phyloP scores from a whole-genome alignment of 2,329 filamentous ascomycete genomes.

The Colletotrichum filicis region DNA sequence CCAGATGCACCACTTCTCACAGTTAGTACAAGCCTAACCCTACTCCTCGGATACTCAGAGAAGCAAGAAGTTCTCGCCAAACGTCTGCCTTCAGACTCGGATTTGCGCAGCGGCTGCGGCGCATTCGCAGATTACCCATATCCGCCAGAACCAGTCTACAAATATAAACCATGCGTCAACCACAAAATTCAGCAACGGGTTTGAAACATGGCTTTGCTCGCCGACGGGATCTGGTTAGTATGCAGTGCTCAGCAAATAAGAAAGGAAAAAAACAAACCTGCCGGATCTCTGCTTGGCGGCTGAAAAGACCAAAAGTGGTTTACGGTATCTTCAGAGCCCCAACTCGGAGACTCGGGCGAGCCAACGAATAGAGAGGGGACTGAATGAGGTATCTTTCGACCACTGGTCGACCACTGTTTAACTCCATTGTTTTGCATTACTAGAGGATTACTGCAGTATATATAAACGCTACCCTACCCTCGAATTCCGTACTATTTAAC shows the following conservation, averaged over 20 bases:
- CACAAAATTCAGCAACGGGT: neutral
- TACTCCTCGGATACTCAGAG: neutral
- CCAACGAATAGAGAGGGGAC: neutral
- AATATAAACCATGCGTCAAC: neutral
- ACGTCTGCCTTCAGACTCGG: too few species aligned
- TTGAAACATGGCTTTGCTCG: neutral
- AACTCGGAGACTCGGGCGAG: neutral
- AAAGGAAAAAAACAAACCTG: neutral
- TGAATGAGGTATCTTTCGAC: neutral
- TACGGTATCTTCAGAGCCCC: neutral
- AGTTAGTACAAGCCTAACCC: too few species aligned
- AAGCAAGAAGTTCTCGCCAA: neutral
- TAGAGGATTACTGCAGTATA: too few species aligned
- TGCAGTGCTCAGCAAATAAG: neutral
- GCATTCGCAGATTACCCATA: neutral
- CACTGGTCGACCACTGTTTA: too few species aligned
- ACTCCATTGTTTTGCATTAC: too few species aligned
- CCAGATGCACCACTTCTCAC: too few species aligned
- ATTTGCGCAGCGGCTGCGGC: neutral
- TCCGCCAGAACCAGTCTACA: neutral
- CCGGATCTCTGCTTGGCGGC: neutral
- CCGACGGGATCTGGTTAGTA: constrained; percentile 12
- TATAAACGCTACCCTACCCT: too few species aligned
- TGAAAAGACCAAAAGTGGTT: neutral
- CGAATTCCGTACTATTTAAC: too few species aligned